Evolutionary conservation across 2,329 filamentous ascomycete genomes (phyloP), one percentile per base, ranked within the genome.

Genomic region (Hypoxylon sp.): DNA sequence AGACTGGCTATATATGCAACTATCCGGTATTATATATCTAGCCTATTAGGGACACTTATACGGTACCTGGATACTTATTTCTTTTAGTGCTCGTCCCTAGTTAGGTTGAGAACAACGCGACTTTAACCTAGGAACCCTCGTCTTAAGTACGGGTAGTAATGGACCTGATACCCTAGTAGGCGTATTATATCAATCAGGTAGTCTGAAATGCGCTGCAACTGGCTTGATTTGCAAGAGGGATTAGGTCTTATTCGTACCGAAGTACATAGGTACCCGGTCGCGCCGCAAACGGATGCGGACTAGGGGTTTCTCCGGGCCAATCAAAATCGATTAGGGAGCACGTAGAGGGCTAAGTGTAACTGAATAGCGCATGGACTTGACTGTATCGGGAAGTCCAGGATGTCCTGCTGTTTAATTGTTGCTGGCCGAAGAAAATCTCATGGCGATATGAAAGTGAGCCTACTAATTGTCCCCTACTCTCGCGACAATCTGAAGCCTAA

Each of bases 341-440:
- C 50, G 39, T 48, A 54, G 56, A 62, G 54, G 51, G 32, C 59
- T 54, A 63, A 63, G 59, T 59, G 51, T 62, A 41, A 67, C 59
- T 64, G 67, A 65, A 63, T 59, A 56, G 58, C 50, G 51, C 56
- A 64, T 56, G 62, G 60, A 53, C 69, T 72, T 74, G 64, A 60
- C 72, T 70, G 61, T 64, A 73, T 73, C 61, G 62, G 71, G 72
- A 71, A 74, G 65, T 72, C 51, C 62, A 68, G 63, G 62, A 61
- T 64, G 57, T 50, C 62, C 60, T 58, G 63, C 57, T 67, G 62
- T 70, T 65, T 71, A 69, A 70, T 71, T 70, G 67, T 65, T 69
- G 64, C 69, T 70, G 68, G 65, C 54, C 59, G 59, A 39, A 71
- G 72, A 74, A 74, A 74, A 74, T 72, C 71, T 73, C 65, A 74